These are phyloP conservation scores for Pezicula radicicola DNA, from an alignment of 2,329 filamentous ascomycete species.

Conservation along the genomic window DNA sequence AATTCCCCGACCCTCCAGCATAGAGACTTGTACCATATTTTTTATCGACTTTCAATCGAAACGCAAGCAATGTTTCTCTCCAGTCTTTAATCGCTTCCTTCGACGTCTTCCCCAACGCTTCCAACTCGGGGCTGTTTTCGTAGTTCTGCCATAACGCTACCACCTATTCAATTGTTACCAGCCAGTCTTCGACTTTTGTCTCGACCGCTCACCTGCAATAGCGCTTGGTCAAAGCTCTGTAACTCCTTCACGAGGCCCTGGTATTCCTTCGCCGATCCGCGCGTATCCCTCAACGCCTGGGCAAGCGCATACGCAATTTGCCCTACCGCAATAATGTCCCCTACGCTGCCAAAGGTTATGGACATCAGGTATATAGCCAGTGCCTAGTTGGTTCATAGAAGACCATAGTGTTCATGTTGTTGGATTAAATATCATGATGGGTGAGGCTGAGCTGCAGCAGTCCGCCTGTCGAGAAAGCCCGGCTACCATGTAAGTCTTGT, in stretches of 20 bases:
- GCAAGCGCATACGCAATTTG: conserved; percentile 2
- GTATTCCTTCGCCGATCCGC: conserved; percentile 9
- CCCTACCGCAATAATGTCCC: not conserved
- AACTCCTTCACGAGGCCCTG: conserved; percentile 8
- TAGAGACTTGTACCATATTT: not conserved
- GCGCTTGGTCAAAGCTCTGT: conserved; percentile 2
- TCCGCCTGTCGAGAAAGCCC: too few relatives aligned
- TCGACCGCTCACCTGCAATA: conserved; percentile 3
- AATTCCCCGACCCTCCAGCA: not conserved
- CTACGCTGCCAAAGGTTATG: not conserved
- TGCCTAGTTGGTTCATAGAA: too few relatives aligned
- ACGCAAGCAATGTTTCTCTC: not conserved
- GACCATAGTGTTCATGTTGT: too few relatives aligned
- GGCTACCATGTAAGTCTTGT: too few relatives aligned
- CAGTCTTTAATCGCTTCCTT: not conserved
- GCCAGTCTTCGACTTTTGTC: not conserved
- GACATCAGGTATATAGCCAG: too few relatives aligned
- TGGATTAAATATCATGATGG: too few relatives aligned
- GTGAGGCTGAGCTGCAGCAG: too few relatives aligned
- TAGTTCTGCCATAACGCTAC: conserved; percentile 6
- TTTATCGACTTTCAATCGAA: not conserved
- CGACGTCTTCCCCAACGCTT: conserved; percentile 4
- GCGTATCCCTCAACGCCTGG: not conserved
- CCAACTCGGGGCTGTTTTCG: conserved; percentile 1
- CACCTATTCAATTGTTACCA: not conserved